Percentiles rank a stretch among this genome's conserved stretches.
These are phyloP conservation scores for Solanum piurae DNA, from an alignment of 257 asterid species.

Conservation along the genomic window DNA sequence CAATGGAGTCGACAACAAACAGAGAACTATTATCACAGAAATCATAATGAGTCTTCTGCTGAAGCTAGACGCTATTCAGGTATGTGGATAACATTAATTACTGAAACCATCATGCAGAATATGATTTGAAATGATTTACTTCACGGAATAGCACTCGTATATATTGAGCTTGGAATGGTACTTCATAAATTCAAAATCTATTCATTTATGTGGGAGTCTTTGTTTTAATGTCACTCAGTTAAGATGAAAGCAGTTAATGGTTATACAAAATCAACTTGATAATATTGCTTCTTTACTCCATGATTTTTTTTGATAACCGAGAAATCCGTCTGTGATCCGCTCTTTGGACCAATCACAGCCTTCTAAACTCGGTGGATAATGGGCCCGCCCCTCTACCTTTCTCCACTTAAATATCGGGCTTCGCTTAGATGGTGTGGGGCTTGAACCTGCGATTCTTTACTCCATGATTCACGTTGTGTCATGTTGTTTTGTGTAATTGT, in stretches of 20 bases:
- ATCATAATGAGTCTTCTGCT: slow-evolving; percentile 55
- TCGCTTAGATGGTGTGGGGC: too few relatives aligned
- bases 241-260: neutral
- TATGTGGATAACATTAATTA: slow-evolving; percentile 4
- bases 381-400: too few relatives aligned
- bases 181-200: neutral
- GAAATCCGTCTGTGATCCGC: too few relatives aligned
- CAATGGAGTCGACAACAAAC: slow-evolving; percentile 16
- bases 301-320: neutral
- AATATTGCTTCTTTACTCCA: neutral
- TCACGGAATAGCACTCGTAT: neutral
- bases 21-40: slow-evolving; percentile 29
- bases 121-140: neutral
- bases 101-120: neutral
- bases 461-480: neutral
- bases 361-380: too few relatives aligned
- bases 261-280: neutral
- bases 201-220: neutral
- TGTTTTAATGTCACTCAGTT: neutral
- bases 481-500: neutral
- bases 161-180: neutral
- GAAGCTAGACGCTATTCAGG: slow-evolving; percentile 58
- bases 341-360: too few relatives aligned
- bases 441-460: neutral
- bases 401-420: too few relatives aligned